Evolutionary conservation across 1,139 yeast species (phyloP), one percentile per base, ranked within the genome.

Genomic region (Yamadazyma kanchanaburiensis): DNA sequence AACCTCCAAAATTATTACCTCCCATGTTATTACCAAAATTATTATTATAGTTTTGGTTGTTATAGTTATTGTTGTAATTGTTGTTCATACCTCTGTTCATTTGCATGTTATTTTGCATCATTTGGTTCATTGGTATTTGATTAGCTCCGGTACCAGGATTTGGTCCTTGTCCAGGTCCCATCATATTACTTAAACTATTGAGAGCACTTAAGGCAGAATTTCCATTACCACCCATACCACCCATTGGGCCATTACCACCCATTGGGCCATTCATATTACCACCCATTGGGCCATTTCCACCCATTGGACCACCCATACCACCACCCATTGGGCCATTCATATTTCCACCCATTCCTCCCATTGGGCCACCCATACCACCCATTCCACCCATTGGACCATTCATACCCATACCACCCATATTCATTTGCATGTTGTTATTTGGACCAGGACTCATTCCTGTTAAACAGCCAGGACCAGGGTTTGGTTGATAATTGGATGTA

Each of bases 401-500:
- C 22, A 23, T 33, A 12, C 30, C 33, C 28, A 37, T 39, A 17
- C 21, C 25, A 14, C 22, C 25, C 33, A 28, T 25, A 19, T 25
- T 28, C 30, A 28, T 15, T n/a, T 16, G 27, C 22, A 22, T 19
- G 18, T 27, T 35, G 32, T 54, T 30, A 26, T 26, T 31, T n/a
- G 24, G 24, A 23, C 16, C 23, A 10, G 32, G 33, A 24, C 32
- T 32, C 24, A 38, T 35, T 12, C 46, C 45, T 7, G 38, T 32
- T 15, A 42, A 36, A 2, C 44, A 39, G 16, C 33, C 21, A 10
- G 43, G 37, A 22, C 33, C 34, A 6, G 32, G 29, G 15, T 33
- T 34, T 4, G 47, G 69, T 31, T 60, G 64, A 35, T 56, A 61
- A 42, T 70, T 73, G 3, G 79, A 80, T 4, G 89, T 88, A 46